These are phyloP conservation scores for Mrakiaceae sp. DNA, from an alignment of 1,284 basidiomycete genomes.

Conservation along the genomic window DNA sequence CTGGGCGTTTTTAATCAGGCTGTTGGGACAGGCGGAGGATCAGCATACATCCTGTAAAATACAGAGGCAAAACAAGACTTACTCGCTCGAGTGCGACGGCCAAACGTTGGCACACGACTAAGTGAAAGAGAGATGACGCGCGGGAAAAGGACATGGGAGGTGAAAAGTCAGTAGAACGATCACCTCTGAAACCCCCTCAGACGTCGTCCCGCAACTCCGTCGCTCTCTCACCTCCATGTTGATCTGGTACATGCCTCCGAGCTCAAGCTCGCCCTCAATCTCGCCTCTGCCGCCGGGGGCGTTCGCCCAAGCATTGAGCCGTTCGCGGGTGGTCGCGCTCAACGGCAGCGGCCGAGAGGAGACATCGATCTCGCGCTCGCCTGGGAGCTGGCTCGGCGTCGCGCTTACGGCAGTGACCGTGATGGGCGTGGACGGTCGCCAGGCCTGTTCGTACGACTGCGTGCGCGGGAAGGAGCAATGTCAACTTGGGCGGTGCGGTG, in stretches of 20 bases:
- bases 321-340: constrained; percentile 30
- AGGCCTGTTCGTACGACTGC: too few species aligned
- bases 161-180: too few species aligned
- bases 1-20: too few species aligned
- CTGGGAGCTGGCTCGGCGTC: not conserved
- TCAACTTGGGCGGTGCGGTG: too few species aligned
- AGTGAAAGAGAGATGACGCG: not conserved
- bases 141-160: too few species aligned
- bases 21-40: too few species aligned
- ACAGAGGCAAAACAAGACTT: not conserved
- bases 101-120: constrained; percentile 9
- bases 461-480: too few species aligned
- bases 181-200: too few species aligned
- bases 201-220: not conserved
- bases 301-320: constrained; percentile 35
- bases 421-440: too few species aligned
- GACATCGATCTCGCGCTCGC: constrained; percentile 28
- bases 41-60: too few species aligned
- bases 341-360: constrained; percentile 33
- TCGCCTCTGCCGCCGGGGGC: constrained; percentile 35
- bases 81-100: constrained; percentile 13
- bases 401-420: too few species aligned
- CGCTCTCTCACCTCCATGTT: constrained; percentile 25
- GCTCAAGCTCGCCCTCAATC: constrained; percentile 22
- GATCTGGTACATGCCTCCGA: constrained; percentile 32